phyloP scores from a whole-genome alignment of 2,329 filamentous ascomycete genomes.

The Zymoseptoria brevis region DNA sequence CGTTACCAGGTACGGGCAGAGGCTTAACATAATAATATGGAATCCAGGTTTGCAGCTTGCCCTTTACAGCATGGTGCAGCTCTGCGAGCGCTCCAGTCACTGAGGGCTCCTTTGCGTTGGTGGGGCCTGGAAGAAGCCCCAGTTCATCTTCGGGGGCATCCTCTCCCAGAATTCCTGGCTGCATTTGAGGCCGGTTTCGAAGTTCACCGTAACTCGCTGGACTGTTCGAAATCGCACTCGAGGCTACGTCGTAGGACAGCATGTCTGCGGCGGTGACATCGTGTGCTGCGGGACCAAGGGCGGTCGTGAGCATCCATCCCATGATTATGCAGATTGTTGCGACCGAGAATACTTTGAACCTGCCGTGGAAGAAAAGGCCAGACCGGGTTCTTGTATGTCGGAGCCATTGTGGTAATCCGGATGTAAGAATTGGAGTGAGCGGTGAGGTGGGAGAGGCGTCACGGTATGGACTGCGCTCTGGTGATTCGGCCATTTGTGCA shows the following conservation, averaged over 20 bases:
- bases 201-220: slow-evolving; percentile 17
- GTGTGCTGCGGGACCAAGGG: slow-evolving; percentile 14
- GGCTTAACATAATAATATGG: slow-evolving; percentile 13
- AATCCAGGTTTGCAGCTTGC: slow-evolving; percentile 27
- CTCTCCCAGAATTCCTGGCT: slow-evolving; percentile 15
- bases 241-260: slow-evolving; percentile 12
- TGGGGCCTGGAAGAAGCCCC: not conserved
- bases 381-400: slow-evolving; percentile 12
- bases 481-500: slow-evolving; percentile 16
- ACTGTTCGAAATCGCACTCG: slow-evolving; percentile 18
- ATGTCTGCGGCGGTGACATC: slow-evolving; percentile 3
- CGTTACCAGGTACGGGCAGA: not conserved
- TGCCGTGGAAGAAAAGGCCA: slow-evolving; percentile 13
- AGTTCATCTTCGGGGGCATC: slow-evolving; percentile 11
- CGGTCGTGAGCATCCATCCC: slow-evolving; percentile 26
- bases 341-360: slow-evolving; percentile 20
- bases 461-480: slow-evolving; percentile 15
- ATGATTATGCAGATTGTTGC: slow-evolving; percentile 22
- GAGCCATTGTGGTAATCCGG: slow-evolving; percentile 24
- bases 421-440: slow-evolving; percentile 18
- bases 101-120: slow-evolving; percentile 15
- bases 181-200: not conserved
- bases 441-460: slow-evolving; percentile 20
- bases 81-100: slow-evolving; percentile 28
- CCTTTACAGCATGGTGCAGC: slow-evolving; percentile 27